Base-by-base conservation (phyloP, 208 protist species). In the Endotrypanum monterogeii region DNA sequence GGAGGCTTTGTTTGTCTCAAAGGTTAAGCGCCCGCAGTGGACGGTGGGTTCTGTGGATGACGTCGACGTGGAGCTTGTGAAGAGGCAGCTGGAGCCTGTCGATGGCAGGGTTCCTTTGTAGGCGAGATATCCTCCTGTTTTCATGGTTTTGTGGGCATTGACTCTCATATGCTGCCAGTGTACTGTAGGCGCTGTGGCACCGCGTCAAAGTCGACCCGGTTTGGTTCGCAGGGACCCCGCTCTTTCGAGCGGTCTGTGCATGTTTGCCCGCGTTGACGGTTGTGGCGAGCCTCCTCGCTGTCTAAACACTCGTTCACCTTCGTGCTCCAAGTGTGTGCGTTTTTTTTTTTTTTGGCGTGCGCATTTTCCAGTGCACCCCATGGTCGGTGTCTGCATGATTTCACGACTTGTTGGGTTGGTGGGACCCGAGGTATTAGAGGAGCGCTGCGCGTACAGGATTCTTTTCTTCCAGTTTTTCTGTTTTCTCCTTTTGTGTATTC, bases 21-120 rank as follows among this genome's bases (percentile, higher is more conserved):
- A 91, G 68, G 72, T 62, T 52, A 77, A 73, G 46, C 57, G 76
- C 23, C 83, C 86, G 12, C 58, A 70, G 70, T 94, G 87, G 87
- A 77, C 73, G 41, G 80, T 82, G 20, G 41, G 30, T 23, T 86
- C 77, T 0, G 65, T 92, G 8, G 74, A 71, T 0, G 79, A 90
- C 0, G 70, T 91, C 5, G 67, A 83, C 50, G 30, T 76, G 48
- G 60, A 51, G 35, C 11, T 62, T 48, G 52, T 73, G 51, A 69
- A 25, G 58, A 23, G 16, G 28, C 50, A 41, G 68, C 55, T 72
- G 3, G 3, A 1, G 5, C 72, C 51, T 35, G 46, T 20, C 1
- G 63, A 35, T 8, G 63, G 39, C 18, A 48, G 44, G 44, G 44
- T 48, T 11, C 12, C 44, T 5, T 48, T 48, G 44, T 48, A 48